A percentile compares a stretch with the other conserved stretches of the same genome.
Evolutionary conservation across 495 filamentous ascomycete species (phyloP).

Genomic region (Cladorrhinum samala): DNA sequence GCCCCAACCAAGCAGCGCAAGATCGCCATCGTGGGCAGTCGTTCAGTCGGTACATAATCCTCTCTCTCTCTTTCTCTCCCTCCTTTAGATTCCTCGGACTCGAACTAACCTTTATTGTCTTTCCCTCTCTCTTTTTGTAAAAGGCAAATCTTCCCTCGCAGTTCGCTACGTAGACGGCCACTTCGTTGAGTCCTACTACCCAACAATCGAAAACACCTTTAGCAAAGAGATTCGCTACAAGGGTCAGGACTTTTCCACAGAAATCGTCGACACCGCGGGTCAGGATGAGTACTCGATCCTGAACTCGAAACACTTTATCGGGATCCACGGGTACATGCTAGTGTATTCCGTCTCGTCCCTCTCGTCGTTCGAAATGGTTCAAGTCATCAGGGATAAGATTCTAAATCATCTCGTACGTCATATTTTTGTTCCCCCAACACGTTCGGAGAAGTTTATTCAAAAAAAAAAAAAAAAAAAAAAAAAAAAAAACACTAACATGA

Average conservation of each 20-base stretch:
- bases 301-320: constrained; percentile 98
- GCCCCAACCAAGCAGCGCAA: constrained; percentile 90
- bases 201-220: constrained; percentile 98
- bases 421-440: constrained; percentile 6
- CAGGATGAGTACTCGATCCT: constrained; percentile 99
- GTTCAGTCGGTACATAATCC: constrained; percentile 76
- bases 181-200: constrained; percentile 98
- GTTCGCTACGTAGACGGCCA: constrained; percentile 97
- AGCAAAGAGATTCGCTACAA: constrained; percentile 89
- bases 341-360: constrained; percentile 92
- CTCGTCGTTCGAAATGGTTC: constrained; percentile 94
- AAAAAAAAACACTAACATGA: no score
- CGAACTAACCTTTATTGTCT: constrained; percentile 3
- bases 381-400: constrained; percentile 93
- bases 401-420: constrained; percentile 81
- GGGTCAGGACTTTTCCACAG: constrained; percentile 87
- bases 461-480: neutral
- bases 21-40: constrained; percentile 95
- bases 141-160: constrained; percentile 96
- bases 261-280: constrained; percentile 97
- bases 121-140: neutral
- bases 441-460: neutral
- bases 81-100: no score
- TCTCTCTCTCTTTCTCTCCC: constrained; percentile 5
- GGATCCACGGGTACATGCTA: constrained; percentile 98